Percentiles rank a stretch among this genome's conserved stretches.
These are phyloP conservation scores for Populus hybrid DNA, from an alignment of 441 rosid genomes.

Conservation along the genomic window DNA sequence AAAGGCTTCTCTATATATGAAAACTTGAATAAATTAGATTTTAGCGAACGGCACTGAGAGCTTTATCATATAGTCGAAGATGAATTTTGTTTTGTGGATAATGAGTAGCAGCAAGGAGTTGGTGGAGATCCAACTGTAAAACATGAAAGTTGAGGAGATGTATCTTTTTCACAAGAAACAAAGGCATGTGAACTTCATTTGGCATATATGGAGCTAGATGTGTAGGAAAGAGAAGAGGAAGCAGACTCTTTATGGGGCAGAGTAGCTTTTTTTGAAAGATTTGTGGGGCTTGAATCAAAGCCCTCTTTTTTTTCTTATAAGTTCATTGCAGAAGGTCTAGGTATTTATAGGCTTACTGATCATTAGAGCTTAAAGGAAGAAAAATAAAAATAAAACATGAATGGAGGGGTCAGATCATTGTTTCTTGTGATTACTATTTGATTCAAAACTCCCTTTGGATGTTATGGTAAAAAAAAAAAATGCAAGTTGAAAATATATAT, in stretches of 20 bases:
- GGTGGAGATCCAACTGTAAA: conserved; percentile 47
- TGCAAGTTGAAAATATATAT: not conserved
- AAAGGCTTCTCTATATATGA: conserved; percentile 4
- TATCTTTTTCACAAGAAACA: conserved; percentile 43
- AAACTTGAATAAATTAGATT: conserved; percentile 15
- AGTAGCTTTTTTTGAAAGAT: conserved; percentile 17
- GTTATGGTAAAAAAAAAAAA: not conserved
- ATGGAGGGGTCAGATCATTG: not conserved
- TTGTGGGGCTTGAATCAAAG: conserved; percentile 24
- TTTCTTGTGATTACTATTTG: not conserved
- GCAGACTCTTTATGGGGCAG: conserved; percentile 1
- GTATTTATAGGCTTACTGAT: not conserved
- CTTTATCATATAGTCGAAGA: conserved; percentile 25
- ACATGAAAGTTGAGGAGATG: conserved; percentile 25
- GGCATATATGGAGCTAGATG: conserved; percentile 38
- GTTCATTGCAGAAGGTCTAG: not conserved
- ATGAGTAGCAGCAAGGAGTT: conserved; percentile 26
- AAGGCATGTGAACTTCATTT: conserved; percentile 67
- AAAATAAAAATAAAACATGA: not conserved
- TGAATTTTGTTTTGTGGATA: conserved; percentile 27
- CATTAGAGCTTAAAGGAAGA: not conserved
- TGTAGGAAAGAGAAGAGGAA: conserved; percentile 23
- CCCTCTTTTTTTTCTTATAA: not conserved
- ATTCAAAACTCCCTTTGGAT: not conserved
- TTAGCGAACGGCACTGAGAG: conserved; percentile 18